Evolutionary conservation across 768 basidiomycete species (phyloP).

Genomic region (Coprinopsis sp.): DNA sequence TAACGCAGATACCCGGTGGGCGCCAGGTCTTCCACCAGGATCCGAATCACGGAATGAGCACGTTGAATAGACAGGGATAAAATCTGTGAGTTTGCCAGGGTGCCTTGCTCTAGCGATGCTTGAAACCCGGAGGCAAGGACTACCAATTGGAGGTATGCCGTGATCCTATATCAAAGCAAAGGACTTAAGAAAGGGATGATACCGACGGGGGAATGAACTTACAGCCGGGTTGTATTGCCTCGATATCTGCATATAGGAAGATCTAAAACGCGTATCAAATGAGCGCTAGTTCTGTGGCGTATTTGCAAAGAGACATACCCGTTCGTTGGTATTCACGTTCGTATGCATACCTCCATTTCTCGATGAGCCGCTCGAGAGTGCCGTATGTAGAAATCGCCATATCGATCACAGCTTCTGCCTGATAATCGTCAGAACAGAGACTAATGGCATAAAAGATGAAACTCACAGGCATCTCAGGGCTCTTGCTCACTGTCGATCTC

Average conservation of each 20-base stretch:
- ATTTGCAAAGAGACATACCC: too few species aligned
- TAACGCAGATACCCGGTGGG: conserved; percentile 53
- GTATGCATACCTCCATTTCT: conserved; percentile 39
- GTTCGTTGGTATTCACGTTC: conserved; percentile 32
- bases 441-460: not conserved
- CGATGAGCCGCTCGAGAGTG: too few species aligned
- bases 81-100: conserved; percentile 38
- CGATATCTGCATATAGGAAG: conserved; percentile 41
- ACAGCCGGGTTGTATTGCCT: conserved; percentile 42
- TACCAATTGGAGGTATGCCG: conserved; percentile 52
- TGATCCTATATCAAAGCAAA: conserved; percentile 40
- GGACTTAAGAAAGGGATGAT: too few species aligned
- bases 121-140: conserved; percentile 55
- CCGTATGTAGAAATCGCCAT: conserved; percentile 35
- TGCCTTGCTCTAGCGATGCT: conserved; percentile 34
- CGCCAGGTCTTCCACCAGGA: conserved; percentile 45
- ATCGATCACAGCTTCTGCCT: conserved; percentile 36
- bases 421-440: not conserved
- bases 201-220: conserved; percentile 12
- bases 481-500: conserved; percentile 21
- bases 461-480: not conserved
- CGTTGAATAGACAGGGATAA: conserved; percentile 46
- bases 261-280: conserved; percentile 23
- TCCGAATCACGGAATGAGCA: conserved; percentile 53
- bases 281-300: too few species aligned